phyloP scores from a whole-genome alignment of 805 yeast species.

The Cyberlindnera nakhonratchasimensis region DNA sequence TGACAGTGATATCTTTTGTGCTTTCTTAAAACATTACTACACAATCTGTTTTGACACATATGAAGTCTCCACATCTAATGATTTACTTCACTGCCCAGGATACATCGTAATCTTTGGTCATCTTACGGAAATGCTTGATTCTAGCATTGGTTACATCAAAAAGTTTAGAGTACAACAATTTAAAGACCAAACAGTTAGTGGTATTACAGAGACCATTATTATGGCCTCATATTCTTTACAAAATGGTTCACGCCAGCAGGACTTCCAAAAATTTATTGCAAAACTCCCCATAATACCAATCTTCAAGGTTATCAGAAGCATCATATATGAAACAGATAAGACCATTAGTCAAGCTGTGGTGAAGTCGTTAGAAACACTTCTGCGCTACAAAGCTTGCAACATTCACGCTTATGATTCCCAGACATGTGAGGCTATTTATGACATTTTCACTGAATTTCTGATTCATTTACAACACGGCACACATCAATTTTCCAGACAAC shows the following conservation, averaged over 20 bases:
- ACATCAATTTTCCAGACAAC: conserved; percentile 13
- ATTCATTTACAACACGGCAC: conserved; percentile 14
- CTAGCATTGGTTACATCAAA: conserved; percentile 20
- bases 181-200: conserved; percentile 13
- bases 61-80: conserved; percentile 4
- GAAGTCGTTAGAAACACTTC: conserved; percentile 4
- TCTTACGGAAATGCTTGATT: conserved; percentile 21
- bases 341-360: background rate
- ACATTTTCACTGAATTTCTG: conserved; percentile 31
- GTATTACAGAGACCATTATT: conserved; percentile 13
- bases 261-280: conserved; percentile 5
- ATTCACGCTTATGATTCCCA: conserved; percentile 34
- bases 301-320: conserved; percentile 8
- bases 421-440: conserved; percentile 41
- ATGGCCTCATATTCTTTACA: conserved; percentile 16
- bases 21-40: conserved; percentile 59
- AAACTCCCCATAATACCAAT: conserved; percentile 14
- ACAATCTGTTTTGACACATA: conserved; percentile 5
- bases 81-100: conserved; percentile 21
- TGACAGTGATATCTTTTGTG: conserved; percentile 55
- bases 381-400: conserved; percentile 8
- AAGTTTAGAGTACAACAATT: conserved; percentile 18
- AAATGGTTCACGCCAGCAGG: conserved; percentile 8
- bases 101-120: conserved; percentile 25
- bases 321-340: conserved; percentile 11